Conservation (phyloP, 495 filamentous ascomycete genomes). For the Penicillium desertorum region DNA sequence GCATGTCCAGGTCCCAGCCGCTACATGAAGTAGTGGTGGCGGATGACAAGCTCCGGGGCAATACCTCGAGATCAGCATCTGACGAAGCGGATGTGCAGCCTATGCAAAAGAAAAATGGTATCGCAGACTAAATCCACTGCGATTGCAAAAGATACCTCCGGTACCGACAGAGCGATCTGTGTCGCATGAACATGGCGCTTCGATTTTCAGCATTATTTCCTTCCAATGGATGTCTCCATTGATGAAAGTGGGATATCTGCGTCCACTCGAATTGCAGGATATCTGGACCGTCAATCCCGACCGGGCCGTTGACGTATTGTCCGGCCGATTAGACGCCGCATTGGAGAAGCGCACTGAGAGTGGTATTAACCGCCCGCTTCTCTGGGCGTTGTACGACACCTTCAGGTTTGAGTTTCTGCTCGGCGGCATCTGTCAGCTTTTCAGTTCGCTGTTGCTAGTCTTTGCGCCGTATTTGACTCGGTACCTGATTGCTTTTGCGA, state of each 20-base stretch:
- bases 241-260: conserved; percentile 70
- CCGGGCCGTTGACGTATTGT: conserved; percentile 66
- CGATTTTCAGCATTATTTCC: conserved; percentile 52
- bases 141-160: conserved; percentile 49
- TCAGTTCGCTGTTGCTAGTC: conserved; percentile 66
- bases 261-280: conserved; percentile 78
- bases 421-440: conserved; percentile 74
- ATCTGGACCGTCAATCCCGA: conserved; percentile 85
- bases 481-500: conserved; percentile 77
- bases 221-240: conserved; percentile 66
- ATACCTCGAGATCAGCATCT: conserved; percentile 19
- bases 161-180: conserved; percentile 51
- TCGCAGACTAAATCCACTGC: conserved; percentile 55
- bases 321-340: conserved; percentile 59
- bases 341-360: conserved; percentile 64
- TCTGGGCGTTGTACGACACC: conserved; percentile 82
- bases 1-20: conserved; percentile 24
- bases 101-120: conserved; percentile 50
- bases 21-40: conserved; percentile 20
- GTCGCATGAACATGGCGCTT: conserved; percentile 54
- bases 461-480: conserved; percentile 71
- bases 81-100: conserved; percentile 18
- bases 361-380: conserved; percentile 71
- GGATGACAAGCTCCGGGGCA: conserved; percentile 17
- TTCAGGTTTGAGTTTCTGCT: conserved; percentile 84